Base-by-base conservation (phyloP, 371 early-diverging fungal species). In the Cokeromyces recurvatus region DNA sequence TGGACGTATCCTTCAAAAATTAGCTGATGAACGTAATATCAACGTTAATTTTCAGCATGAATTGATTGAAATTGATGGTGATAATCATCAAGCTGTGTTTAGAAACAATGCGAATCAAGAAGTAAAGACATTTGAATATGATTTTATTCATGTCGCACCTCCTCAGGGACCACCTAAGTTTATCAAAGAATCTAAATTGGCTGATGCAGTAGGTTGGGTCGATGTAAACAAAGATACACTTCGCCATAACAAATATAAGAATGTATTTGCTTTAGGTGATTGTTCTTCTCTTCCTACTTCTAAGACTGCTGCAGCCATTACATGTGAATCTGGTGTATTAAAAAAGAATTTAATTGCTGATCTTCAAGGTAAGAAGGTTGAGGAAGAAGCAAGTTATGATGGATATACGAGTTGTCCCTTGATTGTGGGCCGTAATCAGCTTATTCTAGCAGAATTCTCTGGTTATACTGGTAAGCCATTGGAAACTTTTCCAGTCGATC, bases 301-400 rank as follows among this genome's bases (percentile, higher is more conserved):
- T 57, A 92, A 93, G 74, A 93, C 94, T 1, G 92, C 91, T 1
- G 92, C 92, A 15, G 93, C 94, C 15, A 89, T 88, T 45, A 84
- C 92, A 6, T 81, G 79, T 27, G 86, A 93, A 71, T 82, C 90
- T 4, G 79, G 72, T 17, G 88, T 91, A 1, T 57, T 90, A 24
- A 86, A 81, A 62, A 66, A 72, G 59, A 92, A 93, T 66, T 62
- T 93, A 60, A 73, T 89, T 47, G 71, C 75, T 35, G 82, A 83
- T 46, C 71, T 91, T 43, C 59, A 69, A 43, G 79, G 77, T 35
- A 62, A 72, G 47, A 54, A 56, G 37, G 55, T 65, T 16, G 65
- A 29, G 29, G 29, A 66, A 4, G 66, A 71, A 7, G 69, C 77
- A n/a, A 73, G 56, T 1, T 90, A 90, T 54, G 82, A 87, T 48